phyloP scores from a whole-genome alignment of 2,329 filamentous ascomycete species.

The Ceratocystis papillata region DNA sequence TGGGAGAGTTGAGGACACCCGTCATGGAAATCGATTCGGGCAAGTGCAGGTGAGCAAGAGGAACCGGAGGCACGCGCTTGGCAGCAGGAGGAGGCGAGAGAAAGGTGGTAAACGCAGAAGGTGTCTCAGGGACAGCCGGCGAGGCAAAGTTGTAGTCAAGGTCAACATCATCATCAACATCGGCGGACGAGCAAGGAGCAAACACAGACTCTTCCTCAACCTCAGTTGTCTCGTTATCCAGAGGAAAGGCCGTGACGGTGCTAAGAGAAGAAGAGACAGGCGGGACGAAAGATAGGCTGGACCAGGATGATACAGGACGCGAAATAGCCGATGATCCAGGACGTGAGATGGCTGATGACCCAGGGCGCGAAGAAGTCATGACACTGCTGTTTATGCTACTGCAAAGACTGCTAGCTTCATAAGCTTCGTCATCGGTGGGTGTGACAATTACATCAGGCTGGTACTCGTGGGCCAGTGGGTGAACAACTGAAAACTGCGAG shows the following conservation, averaged over 20 bases:
- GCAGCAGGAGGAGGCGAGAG: slow-evolving; percentile 45
- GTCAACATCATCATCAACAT: slow-evolving; percentile 42
- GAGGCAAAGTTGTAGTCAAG: slow-evolving; percentile 51
- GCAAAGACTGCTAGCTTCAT: neutral
- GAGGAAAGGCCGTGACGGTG: slow-evolving; percentile 10
- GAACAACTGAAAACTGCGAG: slow-evolving; percentile 21
- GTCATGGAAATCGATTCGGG: slow-evolving; percentile 5
- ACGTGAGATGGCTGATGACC: neutral
- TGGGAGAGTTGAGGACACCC: slow-evolving; percentile 19
- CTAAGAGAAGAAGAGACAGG: slow-evolving; percentile 11
- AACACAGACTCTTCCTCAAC: neutral
- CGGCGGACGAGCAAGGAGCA: slow-evolving; percentile 10
- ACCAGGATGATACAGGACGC: slow-evolving; percentile 18
- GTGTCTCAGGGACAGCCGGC: slow-evolving; percentile 38
- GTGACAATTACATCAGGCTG: slow-evolving; percentile 21
- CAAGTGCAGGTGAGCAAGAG: slow-evolving; percentile 6
- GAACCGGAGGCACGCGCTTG: slow-evolving; percentile 31
- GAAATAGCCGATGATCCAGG: neutral
- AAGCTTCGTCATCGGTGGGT: slow-evolving; percentile 17
- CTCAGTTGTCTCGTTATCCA: neutral
- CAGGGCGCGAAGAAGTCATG: neutral
- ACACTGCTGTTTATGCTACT: neutral
- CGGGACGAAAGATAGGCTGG: slow-evolving; percentile 13
- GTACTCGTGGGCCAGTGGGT: neutral
- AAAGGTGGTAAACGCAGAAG: slow-evolving; percentile 35